Evolutionary conservation across 106 monocot genomes (phyloP).

Genomic region (Amphibolis antarctica): DNA sequence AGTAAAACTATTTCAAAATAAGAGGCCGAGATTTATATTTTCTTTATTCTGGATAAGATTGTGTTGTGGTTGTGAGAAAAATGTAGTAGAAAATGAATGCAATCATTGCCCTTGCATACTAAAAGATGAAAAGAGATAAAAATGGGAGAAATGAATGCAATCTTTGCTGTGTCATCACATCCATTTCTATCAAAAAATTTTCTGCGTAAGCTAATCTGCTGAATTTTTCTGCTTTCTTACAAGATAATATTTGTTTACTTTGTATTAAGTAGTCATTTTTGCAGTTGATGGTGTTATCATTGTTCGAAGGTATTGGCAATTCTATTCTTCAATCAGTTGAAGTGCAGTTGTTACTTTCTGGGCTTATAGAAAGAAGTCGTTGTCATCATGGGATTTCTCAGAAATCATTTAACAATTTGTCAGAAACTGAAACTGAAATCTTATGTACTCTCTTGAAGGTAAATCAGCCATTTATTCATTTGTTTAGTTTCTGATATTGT

Average conservation of each 20-base stretch:
- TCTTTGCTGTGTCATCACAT: no score
- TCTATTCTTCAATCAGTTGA: constrained; percentile 32
- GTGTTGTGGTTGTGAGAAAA: no score
- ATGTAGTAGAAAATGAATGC: no score
- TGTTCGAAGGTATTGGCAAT: constrained; percentile 58
- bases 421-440: constrained; percentile 40
- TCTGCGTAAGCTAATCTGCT: no score
- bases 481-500: not conserved
- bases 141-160: no score
- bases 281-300: constrained; percentile 53
- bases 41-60: no score
- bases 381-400: constrained; percentile 5
- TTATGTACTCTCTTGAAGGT: constrained; percentile 87
- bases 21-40: no score
- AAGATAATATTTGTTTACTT: not conserved
- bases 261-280: not conserved
- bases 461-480: not conserved
- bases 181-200: no score
- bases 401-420: constrained; percentile 18
- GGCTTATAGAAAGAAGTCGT: constrained; percentile 36
- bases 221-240: not conserved
- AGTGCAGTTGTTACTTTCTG: constrained; percentile 36
- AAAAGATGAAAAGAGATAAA: no score
- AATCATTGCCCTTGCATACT: no score
- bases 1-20: no score